Evolutionary conservation across 306 rosid species (phyloP).

Genomic region (Boehmeria nivea): DNA sequence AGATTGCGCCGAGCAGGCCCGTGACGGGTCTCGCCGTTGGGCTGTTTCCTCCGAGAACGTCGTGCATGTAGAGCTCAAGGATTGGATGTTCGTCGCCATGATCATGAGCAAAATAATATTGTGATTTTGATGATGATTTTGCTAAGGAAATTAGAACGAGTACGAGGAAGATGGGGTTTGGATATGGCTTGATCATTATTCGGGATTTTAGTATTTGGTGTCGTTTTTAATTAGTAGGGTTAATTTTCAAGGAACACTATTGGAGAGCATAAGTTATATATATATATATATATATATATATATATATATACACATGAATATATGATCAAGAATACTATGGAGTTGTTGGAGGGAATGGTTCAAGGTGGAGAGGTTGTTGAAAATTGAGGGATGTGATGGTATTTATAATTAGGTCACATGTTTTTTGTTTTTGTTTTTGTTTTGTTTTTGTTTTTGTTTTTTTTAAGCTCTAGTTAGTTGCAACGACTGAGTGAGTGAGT

Average conservation of each 20-base stretch:
- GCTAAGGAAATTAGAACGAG: constrained; percentile 22
- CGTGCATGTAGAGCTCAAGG: constrained; percentile 82
- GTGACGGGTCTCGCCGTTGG: constrained; percentile 85
- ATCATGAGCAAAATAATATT: too few species aligned
- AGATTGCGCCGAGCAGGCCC: constrained; percentile 73
- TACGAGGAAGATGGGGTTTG: constrained; percentile 22
- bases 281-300: background rate
- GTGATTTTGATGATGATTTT: constrained; percentile 18
- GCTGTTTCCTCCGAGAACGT: constrained; percentile 70
- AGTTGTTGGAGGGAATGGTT: constrained; percentile 37
- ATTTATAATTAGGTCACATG: background rate
- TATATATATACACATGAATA: background rate
- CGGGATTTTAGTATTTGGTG: too few species aligned
- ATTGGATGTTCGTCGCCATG: too few species aligned
- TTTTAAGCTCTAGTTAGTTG: background rate
- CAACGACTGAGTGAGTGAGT: background rate
- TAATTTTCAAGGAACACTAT: background rate
- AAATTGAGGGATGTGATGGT: background rate
- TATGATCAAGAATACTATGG: constrained; percentile 20
- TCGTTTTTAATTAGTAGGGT: background rate
- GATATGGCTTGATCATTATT: constrained; percentile 13
- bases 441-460: too few species aligned
- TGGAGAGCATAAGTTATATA: background rate
- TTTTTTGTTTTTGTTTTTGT: too few species aligned
- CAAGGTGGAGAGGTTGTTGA: constrained; percentile 46